A percentile compares a stretch with the other conserved stretches of the same genome.
These are phyloP conservation scores for Vigna mungo DNA, from an alignment of 306 rosid species.

Conservation along the genomic window DNA sequence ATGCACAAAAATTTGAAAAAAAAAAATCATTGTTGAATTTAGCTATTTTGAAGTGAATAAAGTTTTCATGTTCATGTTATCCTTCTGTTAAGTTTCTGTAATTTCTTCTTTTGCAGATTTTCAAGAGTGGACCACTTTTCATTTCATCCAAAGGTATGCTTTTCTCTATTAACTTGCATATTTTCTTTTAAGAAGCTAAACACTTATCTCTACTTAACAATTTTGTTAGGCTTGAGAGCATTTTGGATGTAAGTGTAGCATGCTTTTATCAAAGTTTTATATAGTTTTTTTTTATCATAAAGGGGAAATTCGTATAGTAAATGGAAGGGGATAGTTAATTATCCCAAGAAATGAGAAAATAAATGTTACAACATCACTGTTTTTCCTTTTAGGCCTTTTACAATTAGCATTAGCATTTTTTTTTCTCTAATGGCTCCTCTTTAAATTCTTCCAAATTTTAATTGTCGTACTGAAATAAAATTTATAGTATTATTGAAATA, in stretches of 20 bases:
- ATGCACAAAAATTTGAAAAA: background rate
- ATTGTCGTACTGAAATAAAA: background rate
- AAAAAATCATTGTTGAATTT: background rate
- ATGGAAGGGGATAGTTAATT: background rate
- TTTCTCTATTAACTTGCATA: conserved; percentile 6
- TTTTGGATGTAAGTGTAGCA: background rate
- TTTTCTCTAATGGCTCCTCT: conserved; percentile 16
- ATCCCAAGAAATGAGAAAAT: background rate
- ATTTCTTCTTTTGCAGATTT: conserved; percentile 65
- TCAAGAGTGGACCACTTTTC: conserved; percentile 95
- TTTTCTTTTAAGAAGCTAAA: conserved; percentile 31
- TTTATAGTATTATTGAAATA: background rate
- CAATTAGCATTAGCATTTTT: background rate
- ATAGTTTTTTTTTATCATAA: background rate
- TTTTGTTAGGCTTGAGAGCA: conserved; percentile 9
- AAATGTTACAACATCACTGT: background rate
- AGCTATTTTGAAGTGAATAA: conserved; percentile 23
- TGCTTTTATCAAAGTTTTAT: conserved; percentile 3
- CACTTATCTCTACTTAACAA: background rate
- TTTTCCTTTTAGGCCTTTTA: background rate
- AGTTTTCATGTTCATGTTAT: conserved; percentile 6
- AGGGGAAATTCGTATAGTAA: background rate
- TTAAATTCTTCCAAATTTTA: conserved; percentile 21
- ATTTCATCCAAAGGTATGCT: conserved; percentile 93
- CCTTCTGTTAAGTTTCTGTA: conserved; percentile 29